Percentiles rank a stretch among this genome's conserved stretches.
Conservation (phyloP, 805 yeast genomes). For the Saturnispora serradocipensis region DNA sequence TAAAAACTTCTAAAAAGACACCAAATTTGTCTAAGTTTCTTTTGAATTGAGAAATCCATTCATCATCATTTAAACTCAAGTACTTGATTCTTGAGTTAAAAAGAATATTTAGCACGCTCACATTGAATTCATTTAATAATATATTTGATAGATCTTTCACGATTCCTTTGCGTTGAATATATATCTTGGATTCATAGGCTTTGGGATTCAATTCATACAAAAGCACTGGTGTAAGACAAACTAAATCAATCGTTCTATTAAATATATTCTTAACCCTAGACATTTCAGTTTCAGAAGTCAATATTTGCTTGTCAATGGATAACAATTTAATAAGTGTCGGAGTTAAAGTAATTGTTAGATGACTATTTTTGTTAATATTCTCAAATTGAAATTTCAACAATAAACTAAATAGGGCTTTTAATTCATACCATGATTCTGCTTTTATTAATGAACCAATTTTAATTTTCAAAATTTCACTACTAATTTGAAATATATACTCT, state of each 20-base stretch:
- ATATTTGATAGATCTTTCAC: slow-evolving; percentile 5
- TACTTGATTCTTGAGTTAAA: slow-evolving; percentile 3
- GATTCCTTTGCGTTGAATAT: slow-evolving; percentile 7
- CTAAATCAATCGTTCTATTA: slow-evolving; percentile 8
- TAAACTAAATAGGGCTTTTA: not conserved
- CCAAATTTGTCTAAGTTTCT: slow-evolving; percentile 8
- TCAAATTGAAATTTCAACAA: not conserved
- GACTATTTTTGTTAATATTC: not conserved
- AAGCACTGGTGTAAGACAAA: slow-evolving; percentile 8
- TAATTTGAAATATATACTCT: not conserved
- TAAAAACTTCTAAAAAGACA: slow-evolving; percentile 11
- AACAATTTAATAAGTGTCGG: not conserved
- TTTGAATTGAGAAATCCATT: slow-evolving; percentile 11
- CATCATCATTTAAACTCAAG: slow-evolving; percentile 4
- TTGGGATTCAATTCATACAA: slow-evolving; percentile 10
- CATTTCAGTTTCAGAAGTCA: not conserved
- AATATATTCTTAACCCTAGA: not conserved
- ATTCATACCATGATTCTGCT: not conserved
- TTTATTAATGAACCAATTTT: not conserved
- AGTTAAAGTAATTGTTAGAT: not conserved
- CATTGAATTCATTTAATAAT: slow-evolving; percentile 4
- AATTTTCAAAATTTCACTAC: not conserved
- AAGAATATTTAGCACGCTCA: not conserved
- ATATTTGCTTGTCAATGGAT: not conserved
- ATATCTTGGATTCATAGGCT: slow-evolving; percentile 9